A percentile compares a stretch with the other conserved stretches of the same genome.
These are phyloP conservation scores for Fusarium devonianum DNA, from an alignment of 2,329 filamentous ascomycete genomes.

Conservation along the genomic window DNA sequence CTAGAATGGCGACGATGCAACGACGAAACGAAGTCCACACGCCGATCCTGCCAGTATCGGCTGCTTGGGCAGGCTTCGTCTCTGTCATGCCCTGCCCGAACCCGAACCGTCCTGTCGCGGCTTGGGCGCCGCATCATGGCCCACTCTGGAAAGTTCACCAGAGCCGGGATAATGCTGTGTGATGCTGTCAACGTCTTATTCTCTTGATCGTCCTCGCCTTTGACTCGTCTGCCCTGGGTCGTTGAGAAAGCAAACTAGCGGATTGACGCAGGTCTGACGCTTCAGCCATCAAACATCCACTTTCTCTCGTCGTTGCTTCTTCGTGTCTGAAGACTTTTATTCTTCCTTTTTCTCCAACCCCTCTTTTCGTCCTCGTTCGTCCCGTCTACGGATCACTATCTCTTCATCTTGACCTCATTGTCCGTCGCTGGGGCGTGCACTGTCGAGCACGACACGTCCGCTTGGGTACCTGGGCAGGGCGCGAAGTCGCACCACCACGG, in stretches of 20 bases:
- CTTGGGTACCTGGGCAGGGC: constrained; percentile 23
- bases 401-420: constrained; percentile 12
- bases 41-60: constrained; percentile 27
- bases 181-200: constrained; percentile 11
- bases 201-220: constrained; percentile 15
- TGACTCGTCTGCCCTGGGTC: constrained; percentile 8
- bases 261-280: constrained; percentile 27
- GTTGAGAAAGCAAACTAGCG: constrained; percentile 20
- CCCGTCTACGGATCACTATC: constrained; percentile 7
- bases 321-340: constrained; percentile 29
- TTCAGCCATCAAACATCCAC: constrained; percentile 30
- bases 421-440: constrained; percentile 20
- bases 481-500: constrained; percentile 40
- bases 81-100: constrained; percentile 18
- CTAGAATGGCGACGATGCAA: constrained; percentile 15
- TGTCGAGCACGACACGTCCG: constrained; percentile 24
- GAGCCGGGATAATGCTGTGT: constrained; percentile 12
- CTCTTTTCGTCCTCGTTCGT: constrained; percentile 4
- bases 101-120: constrained; percentile 8
- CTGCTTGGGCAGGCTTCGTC: constrained; percentile 20
- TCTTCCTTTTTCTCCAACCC: constrained; percentile 9
- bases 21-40: constrained; percentile 29
- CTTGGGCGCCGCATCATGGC: constrained; percentile 5
- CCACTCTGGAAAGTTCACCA: constrained; percentile 13
- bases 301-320: constrained; percentile 35